A percentile compares a stretch with the other conserved stretches of the same genome.
Evolutionary conservation across 768 basidiomycete species (phyloP).

Genomic region (Mycena haematopus): DNA sequence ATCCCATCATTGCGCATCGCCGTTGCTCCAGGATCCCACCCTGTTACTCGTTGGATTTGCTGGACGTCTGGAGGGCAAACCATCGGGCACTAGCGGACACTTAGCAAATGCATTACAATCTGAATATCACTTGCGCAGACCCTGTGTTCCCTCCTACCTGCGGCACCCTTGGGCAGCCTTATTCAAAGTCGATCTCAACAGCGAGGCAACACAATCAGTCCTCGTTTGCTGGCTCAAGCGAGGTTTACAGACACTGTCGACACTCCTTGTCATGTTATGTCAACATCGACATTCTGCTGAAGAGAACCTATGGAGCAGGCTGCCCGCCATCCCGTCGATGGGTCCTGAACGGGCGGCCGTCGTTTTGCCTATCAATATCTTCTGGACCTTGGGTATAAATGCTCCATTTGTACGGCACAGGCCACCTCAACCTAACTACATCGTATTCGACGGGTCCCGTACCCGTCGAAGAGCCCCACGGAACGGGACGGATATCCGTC

Average conservation of each 20-base stretch:
- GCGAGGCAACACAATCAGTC: not conserved
- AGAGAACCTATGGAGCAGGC: no score
- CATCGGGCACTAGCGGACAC: not conserved
- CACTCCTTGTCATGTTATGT: no score
- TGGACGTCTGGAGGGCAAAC: not conserved
- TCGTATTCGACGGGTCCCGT: no score
- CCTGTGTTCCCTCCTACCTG: not conserved
- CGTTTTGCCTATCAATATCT: no score
- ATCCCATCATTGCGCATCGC: not conserved
- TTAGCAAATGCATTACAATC: not conserved
- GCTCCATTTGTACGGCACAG: no score
- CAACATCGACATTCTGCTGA: no score
- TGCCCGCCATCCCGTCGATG: no score
- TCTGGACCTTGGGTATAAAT: no score
- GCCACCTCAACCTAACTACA: no score
- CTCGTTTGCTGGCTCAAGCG: not conserved
- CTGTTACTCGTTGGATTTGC: not conserved
- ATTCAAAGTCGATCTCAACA: not conserved
- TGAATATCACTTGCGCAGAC: not conserved
- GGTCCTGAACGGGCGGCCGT: no score
- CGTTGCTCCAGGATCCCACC: not conserved
- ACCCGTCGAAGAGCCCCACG: no score
- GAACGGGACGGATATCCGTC: no score
- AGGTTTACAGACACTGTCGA: not conserved
- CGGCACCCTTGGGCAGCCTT: not conserved